These are phyloP conservation scores for Nigrospora sphaerica DNA, from an alignment of 2,329 filamentous ascomycete species.

Conservation along the genomic window DNA sequence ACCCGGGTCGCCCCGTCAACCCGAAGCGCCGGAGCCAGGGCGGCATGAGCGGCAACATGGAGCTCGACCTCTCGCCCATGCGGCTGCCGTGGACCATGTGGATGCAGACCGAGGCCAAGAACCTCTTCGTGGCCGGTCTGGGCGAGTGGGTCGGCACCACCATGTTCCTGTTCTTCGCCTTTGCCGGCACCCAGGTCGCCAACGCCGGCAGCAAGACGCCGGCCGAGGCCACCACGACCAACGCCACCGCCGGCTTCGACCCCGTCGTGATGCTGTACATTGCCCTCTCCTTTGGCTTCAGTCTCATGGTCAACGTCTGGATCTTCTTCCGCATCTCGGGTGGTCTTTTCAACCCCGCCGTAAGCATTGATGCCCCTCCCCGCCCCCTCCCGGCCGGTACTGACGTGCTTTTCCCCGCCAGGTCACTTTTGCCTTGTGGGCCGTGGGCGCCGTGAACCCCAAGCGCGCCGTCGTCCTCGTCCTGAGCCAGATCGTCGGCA, in stretches of 20 bases:
- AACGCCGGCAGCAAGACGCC: constrained; percentile 18
- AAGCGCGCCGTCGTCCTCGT: constrained; percentile 7
- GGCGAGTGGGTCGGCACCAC: constrained; percentile 33
- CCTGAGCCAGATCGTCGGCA: constrained; percentile 7
- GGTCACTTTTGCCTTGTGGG: constrained; percentile 9
- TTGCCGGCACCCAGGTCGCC: constrained; percentile 30
- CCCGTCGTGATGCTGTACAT: constrained; percentile 19
- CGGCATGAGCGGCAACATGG: neutral
- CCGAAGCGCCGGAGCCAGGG: neutral
- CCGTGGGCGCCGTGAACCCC: constrained; percentile 4
- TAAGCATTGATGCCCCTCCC: constrained; percentile 1
- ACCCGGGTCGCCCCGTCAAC: constrained; percentile 2
- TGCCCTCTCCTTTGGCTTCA: constrained; percentile 23
- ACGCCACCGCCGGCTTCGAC: constrained; percentile 7
- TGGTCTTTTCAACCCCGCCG: constrained; percentile 12
- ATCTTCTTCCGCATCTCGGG: constrained; percentile 28
- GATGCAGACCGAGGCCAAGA: constrained; percentile 40
- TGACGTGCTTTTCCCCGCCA: neutral
- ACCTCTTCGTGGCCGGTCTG: constrained; percentile 28
- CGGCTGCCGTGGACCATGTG: constrained; percentile 35
- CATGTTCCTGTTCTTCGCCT: constrained; percentile 36
- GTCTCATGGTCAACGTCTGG: constrained; percentile 29
- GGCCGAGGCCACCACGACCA: constrained; percentile 6
- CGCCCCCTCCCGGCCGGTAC: neutral
- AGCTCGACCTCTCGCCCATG: constrained; percentile 13